A percentile compares a stretch with the other conserved stretches of the same genome.
These are phyloP conservation scores for Ilex aquifolium DNA, from an alignment of 257 asterid genomes.

Conservation along the genomic window DNA sequence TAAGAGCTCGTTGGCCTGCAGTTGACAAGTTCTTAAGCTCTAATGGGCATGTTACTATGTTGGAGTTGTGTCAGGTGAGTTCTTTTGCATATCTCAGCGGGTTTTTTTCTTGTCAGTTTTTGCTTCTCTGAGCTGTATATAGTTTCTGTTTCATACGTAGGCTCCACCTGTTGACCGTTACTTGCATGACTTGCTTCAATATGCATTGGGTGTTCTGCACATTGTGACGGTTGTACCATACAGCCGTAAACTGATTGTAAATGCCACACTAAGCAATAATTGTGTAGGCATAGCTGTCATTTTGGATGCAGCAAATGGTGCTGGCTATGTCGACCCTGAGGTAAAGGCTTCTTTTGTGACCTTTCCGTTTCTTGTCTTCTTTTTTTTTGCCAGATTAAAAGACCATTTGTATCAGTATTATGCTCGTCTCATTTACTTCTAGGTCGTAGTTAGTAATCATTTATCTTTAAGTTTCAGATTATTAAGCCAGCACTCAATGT, in stretches of 20 bases:
- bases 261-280: conserved; percentile 84
- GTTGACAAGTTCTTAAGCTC: conserved; percentile 71
- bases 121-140: conserved; percentile 8
- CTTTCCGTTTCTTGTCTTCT: conserved; percentile 2
- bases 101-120: conserved; percentile 6
- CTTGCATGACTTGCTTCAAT: conserved; percentile 88
- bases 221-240: conserved; percentile 80
- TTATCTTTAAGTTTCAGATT: conserved; percentile 45
- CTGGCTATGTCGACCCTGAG: conserved; percentile 96
- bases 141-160: conserved; percentile 33
- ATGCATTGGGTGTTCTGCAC: conserved; percentile 88
- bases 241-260: conserved; percentile 79
- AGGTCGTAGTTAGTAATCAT: conserved; percentile 4
- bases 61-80: conserved; percentile 94
- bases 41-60: conserved; percentile 88
- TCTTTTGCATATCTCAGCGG: background rate
- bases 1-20: conserved; percentile 81
- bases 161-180: conserved; percentile 98
- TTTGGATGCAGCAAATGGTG: conserved; percentile 93
- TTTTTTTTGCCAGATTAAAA: background rate
- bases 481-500: conserved; percentile 86
- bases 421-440: background rate
- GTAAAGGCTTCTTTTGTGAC: conserved; percentile 26
- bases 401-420: background rate
- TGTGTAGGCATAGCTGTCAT: conserved; percentile 95